phyloP scores from a whole-genome alignment of 2,329 filamentous ascomycete genomes.

The Colletotrichum abscissum region DNA sequence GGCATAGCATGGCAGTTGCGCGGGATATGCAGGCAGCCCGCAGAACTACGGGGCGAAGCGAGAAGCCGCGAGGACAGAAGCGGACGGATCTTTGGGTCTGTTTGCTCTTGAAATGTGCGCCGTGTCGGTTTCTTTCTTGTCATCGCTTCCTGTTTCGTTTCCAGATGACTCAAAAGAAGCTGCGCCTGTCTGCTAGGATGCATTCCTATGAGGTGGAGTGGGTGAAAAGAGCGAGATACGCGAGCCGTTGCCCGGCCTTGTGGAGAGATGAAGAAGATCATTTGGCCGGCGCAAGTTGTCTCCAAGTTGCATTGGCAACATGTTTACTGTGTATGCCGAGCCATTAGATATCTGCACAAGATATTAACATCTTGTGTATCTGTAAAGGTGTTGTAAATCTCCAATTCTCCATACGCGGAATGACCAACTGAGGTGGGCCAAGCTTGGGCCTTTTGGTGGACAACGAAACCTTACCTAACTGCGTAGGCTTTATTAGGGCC shows the following conservation, averaged over 20 bases:
- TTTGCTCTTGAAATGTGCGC: background rate
- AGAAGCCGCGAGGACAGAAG: background rate
- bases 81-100: background rate
- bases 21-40: background rate
- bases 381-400: background rate
- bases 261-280: background rate
- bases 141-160: constrained; percentile 17
- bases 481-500: background rate
- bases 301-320: background rate
- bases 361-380: no score
- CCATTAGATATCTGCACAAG: background rate
- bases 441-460: no score
- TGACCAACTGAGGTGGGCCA: no score
- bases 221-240: background rate
- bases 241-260: constrained; percentile 2
- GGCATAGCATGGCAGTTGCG: background rate
- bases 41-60: constrained; percentile 1
- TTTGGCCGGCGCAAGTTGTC: background rate
- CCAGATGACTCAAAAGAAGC: constrained; percentile 8
- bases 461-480: no score
- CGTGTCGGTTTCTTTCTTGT: constrained; percentile 1
- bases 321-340: background rate
- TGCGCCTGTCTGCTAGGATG: background rate
- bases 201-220: constrained; percentile 5
- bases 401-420: no score